Evolutionary conservation across 202 grass and related monocot species (phyloP), one percentile per base, ranked within the genome.

Genomic region (Alloteropsis angusta): DNA sequence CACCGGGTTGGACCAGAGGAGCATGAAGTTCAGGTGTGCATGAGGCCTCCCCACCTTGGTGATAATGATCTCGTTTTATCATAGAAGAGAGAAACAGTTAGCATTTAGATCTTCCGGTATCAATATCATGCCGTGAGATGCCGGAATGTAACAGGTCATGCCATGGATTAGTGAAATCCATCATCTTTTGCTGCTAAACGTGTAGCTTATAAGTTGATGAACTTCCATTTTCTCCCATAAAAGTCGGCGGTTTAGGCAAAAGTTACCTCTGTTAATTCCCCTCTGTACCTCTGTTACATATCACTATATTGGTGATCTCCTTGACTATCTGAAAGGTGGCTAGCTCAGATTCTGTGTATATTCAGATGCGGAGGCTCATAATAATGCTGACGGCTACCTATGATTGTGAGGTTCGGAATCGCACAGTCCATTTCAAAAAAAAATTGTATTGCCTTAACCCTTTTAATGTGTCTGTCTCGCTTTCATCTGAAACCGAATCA

Each of bases 21-120:
- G 80, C 90, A 93, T 48, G 90, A 93, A 79, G 90, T 93, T 80
- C 84, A 79, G 72, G 87, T 93, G 71, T 93, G 90, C 77, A 89
- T 89, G 87, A 88, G 90, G 63, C 89, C 89, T 19, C 84, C 86
- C 0, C 90, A 89, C 46, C 84, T 93, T 37, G 90, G 87, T 10
- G 84, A 80, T 18, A 89, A 30, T 5, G 90, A 93, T 71, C 90
- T 92, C 26, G 35, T 89, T 54, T 78, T 87, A 81, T 87, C 77
- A 55, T 93, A 86, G 87, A 76, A 81, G 72, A 80, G 76, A 74
- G 66, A 34, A 86, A 58, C 50, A 56, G 14, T 32, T 82, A 78
- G 66, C 58, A 12, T 68, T 60, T 82, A 72, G 78, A 71, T 78
- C 73, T 60, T 84, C 86, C 12, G 18, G 54, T 64, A 47, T 49